Evolutionary conservation across 2,329 filamentous ascomycete genomes (phyloP), one percentile per base, ranked within the genome.

Genomic region (Talaromyces sp.): DNA sequence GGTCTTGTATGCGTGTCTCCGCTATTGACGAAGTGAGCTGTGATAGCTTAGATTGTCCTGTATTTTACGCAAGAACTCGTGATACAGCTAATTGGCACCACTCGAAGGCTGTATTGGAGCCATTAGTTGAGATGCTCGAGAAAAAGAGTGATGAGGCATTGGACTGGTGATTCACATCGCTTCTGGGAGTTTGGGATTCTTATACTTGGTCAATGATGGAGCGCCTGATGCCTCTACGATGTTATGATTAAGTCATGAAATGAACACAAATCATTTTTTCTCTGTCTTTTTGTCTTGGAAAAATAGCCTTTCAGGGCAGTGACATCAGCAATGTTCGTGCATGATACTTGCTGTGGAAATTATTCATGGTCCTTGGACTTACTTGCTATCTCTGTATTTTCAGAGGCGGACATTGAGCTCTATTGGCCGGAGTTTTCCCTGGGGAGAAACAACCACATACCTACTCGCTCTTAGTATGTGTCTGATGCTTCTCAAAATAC

Each of bases 1-100:
- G 88, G 55, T 89, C 84, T 63, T 99, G 94, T 70, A 86, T 90
- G 35, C 86, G 85, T 0, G 68, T 92, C 16, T 80, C 87, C 3
- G 87, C 86, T 58, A 77, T 84, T 2, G 93, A 97, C 33, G 85
- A 88, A 30, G 86, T 97, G n/a, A 80, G 74, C 36, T 99, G 94
- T 68, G 91, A 96, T 67, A 96, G 89, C 70, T 85, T 89, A 69
- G 93, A 96, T 73, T 99, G 94, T 68, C 89, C 92, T 0, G 90
- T 96, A 0, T 97, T 96, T 63, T 97, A 96, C 73, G 71, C 73
- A 3, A 62, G 75, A 35, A 75, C 68, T 4, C 68, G 74, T 52
- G 67, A 73, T 52, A 56, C 61, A 43, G 66, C 73, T 17, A 61
- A 69, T 58, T 69, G 71, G 65, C 69, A 62, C 19, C 71, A 73